Conservation (phyloP, 2,329 filamentous ascomycete species). For the Thermoascus crustaceus region DNA sequence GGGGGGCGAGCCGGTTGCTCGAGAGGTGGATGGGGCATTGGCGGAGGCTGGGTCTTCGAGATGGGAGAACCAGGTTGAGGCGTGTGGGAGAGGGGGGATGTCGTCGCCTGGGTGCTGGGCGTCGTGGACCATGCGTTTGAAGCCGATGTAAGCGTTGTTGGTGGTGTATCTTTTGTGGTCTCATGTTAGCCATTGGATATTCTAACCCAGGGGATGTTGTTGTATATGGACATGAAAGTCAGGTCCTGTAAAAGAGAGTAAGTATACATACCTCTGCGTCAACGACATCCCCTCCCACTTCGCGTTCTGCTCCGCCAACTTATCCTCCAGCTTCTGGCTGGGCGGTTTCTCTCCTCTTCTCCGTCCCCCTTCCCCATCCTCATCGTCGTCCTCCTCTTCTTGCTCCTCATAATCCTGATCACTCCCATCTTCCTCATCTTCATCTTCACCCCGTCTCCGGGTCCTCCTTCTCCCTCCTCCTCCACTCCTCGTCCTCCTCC, state of each 20-base stretch:
- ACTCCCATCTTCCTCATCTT: constrained; percentile 21
- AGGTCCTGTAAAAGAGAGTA: constrained; percentile 1
- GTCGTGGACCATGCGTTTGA: constrained; percentile 56
- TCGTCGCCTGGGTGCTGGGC: constrained; percentile 47
- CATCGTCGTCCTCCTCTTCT: constrained; percentile 31
- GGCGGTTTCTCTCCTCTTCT: constrained; percentile 25
- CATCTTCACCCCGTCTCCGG: constrained; percentile 12
- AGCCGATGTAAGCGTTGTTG: constrained; percentile 53
- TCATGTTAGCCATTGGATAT: constrained; percentile 2
- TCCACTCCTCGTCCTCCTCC: constrained; percentile 24
- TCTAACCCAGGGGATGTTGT: neutral
- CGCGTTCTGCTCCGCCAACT: constrained; percentile 22
- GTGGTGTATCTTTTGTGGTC: constrained; percentile 46
- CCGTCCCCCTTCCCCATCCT: constrained; percentile 36
- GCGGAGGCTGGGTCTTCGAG: constrained; percentile 29
- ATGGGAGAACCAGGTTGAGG: constrained; percentile 55
- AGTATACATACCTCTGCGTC: constrained; percentile 31
- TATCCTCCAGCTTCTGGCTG: constrained; percentile 27
- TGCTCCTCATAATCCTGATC: constrained; percentile 26
- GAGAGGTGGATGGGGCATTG: constrained; percentile 12
- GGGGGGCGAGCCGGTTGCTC: constrained; percentile 26
- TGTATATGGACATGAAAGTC: constrained; percentile 9
- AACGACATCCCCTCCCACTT: constrained; percentile 33
- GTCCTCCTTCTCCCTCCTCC: constrained; percentile 12
- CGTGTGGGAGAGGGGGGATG: constrained; percentile 46